Evolutionary conservation across 768 basidiomycete species (phyloP), one percentile per base, ranked within the genome.

Genomic region (Suillus alpinus): DNA sequence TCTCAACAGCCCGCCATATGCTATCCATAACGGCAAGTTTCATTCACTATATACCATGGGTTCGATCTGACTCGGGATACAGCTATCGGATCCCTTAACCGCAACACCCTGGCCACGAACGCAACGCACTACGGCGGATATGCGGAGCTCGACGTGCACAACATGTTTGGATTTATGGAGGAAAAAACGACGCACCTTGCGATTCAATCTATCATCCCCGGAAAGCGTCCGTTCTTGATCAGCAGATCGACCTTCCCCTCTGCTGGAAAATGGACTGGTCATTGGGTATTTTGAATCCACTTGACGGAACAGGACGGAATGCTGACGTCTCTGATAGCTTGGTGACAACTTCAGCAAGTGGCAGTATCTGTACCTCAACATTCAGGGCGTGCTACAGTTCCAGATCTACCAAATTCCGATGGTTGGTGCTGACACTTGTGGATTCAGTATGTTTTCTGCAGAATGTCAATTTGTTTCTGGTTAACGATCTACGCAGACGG

Each of bases 321-420:
- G 6, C 18, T 55, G 16, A 55, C 37, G 14, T 39, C 16, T 37
- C 23, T 12, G 13, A 12, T 40, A 87, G 86, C 80, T 91, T 29
- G 89, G 91, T 1, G 91, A 93, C 71, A 92, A 92, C 68, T 85
- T 78, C 69, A 87, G 87, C 68, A 81, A 82, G 61, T 93, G 91
- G 89, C 73, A 83, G 53, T 91, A 88, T 73, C 80, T 92, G 79
- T 77, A 82, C 62, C 77, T 82, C 68, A 88, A 80, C 63, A 87
- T 92, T 57, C 84, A 91, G 75, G 90, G 89, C 18, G 76, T 90
- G 20, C 79, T 93, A 20, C 90, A 92, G 71, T 92, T 93, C 82
- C 89, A 92, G 72, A 74, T 92, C 14, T 92, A 88, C 81, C 87
- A 89, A 65, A 87, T 91, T 62, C 91, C 91, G 0, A 88, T 92